Conservation (phyloP, 2,329 filamentous ascomycete genomes). For the Fusarium irregulare region DNA sequence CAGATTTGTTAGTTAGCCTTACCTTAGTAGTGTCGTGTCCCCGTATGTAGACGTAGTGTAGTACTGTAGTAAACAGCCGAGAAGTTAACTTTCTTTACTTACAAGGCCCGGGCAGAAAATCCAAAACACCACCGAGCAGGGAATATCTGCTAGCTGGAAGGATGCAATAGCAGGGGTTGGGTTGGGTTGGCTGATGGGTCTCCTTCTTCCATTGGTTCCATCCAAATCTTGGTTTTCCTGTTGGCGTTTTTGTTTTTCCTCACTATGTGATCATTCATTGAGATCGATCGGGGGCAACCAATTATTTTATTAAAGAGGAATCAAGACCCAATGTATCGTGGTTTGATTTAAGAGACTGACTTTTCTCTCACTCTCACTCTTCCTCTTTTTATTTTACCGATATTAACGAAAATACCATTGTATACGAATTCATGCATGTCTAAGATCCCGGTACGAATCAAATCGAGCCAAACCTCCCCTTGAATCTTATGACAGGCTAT, state of each 20-base stretch:
- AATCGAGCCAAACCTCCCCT: not conserved
- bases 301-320: slow-evolving; percentile 12
- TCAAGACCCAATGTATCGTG: not conserved
- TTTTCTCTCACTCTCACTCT: not conserved
- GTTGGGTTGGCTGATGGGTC: slow-evolving; percentile 1
- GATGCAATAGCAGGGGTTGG: not conserved
- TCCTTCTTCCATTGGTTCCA: slow-evolving; percentile 25
- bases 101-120: slow-evolving; percentile 7
- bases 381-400: not conserved
- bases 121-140: slow-evolving; percentile 30
- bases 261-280: slow-evolving; percentile 7
- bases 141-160: slow-evolving; percentile 14
- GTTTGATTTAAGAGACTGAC: not conserved
- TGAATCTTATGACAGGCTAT: not conserved
- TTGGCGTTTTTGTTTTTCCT: slow-evolving; percentile 8
- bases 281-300: slow-evolving; percentile 16
- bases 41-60: not conserved
- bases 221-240: slow-evolving; percentile 27
- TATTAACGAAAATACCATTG: not conserved
- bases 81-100: not conserved
- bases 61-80: not conserved
- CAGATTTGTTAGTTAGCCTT: not conserved
- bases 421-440: slow-evolving; percentile 2
- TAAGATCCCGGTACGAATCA: not conserved
- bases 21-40: not conserved